Conservation (phyloP, 768 basidiomycete species). For the Gloeophyllum trabeum region DNA sequence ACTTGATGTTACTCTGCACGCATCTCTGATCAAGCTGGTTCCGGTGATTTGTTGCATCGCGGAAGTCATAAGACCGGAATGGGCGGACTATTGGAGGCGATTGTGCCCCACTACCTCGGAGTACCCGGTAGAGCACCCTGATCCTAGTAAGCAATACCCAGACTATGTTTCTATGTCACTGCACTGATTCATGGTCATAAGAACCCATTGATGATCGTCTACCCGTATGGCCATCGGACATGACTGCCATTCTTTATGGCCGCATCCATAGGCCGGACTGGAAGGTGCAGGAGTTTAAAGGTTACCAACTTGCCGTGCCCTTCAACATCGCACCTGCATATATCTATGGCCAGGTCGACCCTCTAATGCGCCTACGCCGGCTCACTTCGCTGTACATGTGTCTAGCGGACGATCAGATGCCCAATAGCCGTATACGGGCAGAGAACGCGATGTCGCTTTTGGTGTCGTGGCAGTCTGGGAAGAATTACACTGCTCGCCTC, state of each 20-base stretch:
- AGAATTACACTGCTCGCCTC: conserved; percentile 39
- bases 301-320: conserved; percentile 29
- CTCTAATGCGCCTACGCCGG: conserved; percentile 39
- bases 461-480: conserved; percentile 33
- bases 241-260: conserved; percentile 52
- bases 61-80: conserved; percentile 61
- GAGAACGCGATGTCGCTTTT: conserved; percentile 51
- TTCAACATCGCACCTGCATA: conserved; percentile 41
- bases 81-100: conserved; percentile 91
- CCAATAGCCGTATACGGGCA: conserved; percentile 50
- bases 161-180: too few relatives aligned
- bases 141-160: too few relatives aligned
- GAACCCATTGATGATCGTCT: conserved; percentile 64
- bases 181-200: too few relatives aligned
- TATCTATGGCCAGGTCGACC: conserved; percentile 52
- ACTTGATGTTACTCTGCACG: conserved; percentile 42
- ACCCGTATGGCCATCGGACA: conserved; percentile 70
- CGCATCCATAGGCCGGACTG: conserved; percentile 54
- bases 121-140: too few relatives aligned
- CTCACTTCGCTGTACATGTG: conserved; percentile 46
- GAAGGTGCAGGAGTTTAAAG: conserved; percentile 36
- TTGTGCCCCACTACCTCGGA: conserved; percentile 53
- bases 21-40: conserved; percentile 43
- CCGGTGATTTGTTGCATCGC: conserved; percentile 56
- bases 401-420: conserved; percentile 40